Conservation (phyloP, 2,329 filamentous ascomycete genomes). For the Fusarium austroafricanum region DNA sequence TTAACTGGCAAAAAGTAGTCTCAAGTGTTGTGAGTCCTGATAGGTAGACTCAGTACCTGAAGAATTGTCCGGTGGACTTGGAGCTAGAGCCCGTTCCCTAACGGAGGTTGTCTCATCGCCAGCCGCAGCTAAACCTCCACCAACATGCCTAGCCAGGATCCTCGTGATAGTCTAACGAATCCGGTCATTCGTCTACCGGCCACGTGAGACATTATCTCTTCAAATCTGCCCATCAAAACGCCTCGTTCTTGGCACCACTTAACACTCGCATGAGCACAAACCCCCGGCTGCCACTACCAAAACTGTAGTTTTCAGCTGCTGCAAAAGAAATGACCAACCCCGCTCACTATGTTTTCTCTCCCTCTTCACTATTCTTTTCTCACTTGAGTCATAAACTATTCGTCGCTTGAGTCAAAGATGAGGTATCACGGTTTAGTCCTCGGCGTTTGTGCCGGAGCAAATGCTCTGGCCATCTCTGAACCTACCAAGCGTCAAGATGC, state of each 20-base stretch:
- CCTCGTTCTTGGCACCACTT: constrained; percentile 29
- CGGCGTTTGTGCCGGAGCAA: neutral
- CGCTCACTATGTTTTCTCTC: neutral
- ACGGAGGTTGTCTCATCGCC: neutral
- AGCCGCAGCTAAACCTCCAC: too few species aligned
- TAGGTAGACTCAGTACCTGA: too few species aligned
- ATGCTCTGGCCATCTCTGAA: constrained; percentile 20
- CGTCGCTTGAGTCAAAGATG: neutral
- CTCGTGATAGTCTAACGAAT: neutral
- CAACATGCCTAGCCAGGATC: constrained; percentile 5
- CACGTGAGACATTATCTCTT: neutral
- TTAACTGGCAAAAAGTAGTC: too few species aligned
- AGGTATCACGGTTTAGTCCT: constrained; percentile 1
- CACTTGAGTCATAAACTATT: neutral
- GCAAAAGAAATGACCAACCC: constrained; percentile 15
- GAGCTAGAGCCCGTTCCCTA: neutral
- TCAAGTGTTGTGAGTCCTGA: too few species aligned
- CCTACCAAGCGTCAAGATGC: constrained; percentile 13
- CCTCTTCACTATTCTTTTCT: neutral
- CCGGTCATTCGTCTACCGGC: neutral
- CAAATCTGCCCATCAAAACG: constrained; percentile 5
- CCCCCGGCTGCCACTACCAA: neutral
- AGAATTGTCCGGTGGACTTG: too few species aligned
- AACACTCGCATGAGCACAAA: neutral
- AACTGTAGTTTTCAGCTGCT: constrained; percentile 12